These are phyloP conservation scores for Solanum chmielewskii DNA, from an alignment of 257 asterid species.

Conservation along the genomic window DNA sequence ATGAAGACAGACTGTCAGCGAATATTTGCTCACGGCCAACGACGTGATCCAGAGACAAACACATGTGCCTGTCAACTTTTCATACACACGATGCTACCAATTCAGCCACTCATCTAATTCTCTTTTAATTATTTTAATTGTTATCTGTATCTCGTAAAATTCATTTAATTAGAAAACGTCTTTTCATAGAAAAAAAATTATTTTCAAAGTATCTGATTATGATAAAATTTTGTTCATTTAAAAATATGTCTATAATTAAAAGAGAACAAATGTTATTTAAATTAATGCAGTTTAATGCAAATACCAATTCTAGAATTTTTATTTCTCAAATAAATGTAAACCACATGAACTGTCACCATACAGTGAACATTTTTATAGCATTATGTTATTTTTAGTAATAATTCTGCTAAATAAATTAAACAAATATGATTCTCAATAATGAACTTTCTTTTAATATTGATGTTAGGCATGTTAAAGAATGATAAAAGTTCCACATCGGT, in stretches of 20 bases:
- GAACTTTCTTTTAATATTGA: background rate
- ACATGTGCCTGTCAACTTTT: background rate
- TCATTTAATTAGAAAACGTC: no score
- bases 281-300: background rate
- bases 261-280: background rate
- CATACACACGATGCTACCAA: background rate
- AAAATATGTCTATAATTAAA: background rate
- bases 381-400: background rate
- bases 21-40: constrained; percentile 14
- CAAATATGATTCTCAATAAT: background rate
- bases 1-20: constrained; percentile 33
- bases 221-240: background rate
- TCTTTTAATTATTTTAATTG: background rate
- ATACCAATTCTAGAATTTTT: background rate
- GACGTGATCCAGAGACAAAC: background rate
- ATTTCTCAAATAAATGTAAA: background rate
- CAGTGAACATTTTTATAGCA: background rate
- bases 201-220: no score
- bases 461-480: no score
- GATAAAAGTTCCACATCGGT: rapidly evolving
- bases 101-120: background rate
- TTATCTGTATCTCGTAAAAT: no score
- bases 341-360: background rate
- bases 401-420: background rate
- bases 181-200: background rate